Percentiles rank a stretch among this genome's conserved stretches.
Evolutionary conservation across 2,329 filamentous ascomycete genomes (phyloP).

Genomic region (Cucurbitaria berberidis): DNA sequence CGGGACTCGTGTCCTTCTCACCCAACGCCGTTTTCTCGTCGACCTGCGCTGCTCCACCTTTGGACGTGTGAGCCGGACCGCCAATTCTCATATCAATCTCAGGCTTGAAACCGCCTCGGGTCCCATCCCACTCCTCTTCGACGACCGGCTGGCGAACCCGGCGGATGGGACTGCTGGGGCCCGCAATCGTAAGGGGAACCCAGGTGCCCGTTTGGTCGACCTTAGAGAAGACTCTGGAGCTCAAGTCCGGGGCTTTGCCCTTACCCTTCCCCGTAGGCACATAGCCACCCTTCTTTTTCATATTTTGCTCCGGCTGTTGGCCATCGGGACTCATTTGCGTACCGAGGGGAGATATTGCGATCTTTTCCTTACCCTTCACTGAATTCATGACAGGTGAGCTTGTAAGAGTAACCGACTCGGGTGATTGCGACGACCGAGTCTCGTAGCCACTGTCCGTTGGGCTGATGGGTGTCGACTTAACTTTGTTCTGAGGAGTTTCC

Average conservation of each 20-base stretch:
- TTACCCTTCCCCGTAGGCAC: background rate
- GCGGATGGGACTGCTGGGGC: background rate
- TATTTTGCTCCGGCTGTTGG: background rate
- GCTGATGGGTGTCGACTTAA: background rate
- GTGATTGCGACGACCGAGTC: background rate
- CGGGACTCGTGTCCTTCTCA: too few relatives aligned
- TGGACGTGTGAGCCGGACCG: background rate
- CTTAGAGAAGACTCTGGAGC: background rate
- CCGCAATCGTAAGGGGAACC: background rate
- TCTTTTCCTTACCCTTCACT: background rate
- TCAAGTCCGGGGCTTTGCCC: background rate
- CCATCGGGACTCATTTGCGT: background rate
- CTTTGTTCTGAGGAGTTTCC: background rate
- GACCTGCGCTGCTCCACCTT: background rate
- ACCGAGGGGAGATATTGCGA: background rate
- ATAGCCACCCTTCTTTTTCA: background rate
- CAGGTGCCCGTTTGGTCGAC: background rate
- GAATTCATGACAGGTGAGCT: background rate
- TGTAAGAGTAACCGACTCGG: background rate
- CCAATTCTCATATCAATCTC: background rate
- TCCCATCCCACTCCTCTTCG: background rate
- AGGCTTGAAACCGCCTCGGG: background rate
- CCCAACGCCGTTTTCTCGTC: background rate
- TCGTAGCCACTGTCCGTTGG: background rate
- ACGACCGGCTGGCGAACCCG: too few relatives aligned